These are phyloP conservation scores for Hypoxylon rickii DNA, from an alignment of 495 filamentous ascomycete genomes.

Conservation along the genomic window DNA sequence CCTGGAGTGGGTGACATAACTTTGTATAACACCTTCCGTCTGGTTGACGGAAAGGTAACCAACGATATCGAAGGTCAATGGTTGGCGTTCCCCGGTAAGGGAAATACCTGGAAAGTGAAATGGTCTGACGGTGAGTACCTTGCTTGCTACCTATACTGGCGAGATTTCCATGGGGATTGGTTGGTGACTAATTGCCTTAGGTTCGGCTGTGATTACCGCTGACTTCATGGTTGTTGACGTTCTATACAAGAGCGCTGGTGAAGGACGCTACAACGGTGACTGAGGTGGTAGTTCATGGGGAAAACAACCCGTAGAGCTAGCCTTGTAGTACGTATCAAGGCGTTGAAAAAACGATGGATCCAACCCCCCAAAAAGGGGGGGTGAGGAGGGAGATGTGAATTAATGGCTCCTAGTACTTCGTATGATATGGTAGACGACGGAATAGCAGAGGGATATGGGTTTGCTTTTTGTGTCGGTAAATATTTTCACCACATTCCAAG, in stretches of 20 bases:
- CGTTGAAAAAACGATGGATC: too few relatives aligned
- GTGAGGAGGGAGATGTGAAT: not conserved
- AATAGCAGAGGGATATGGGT: too few relatives aligned
- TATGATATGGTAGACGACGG: too few relatives aligned
- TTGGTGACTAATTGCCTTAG: constrained; percentile 19
- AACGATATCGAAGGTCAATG: constrained; percentile 41
- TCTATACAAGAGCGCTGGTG: constrained; percentile 36
- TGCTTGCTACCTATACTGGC: too few relatives aligned
- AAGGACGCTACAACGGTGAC: constrained; percentile 34
- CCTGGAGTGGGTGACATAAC: constrained; percentile 36
- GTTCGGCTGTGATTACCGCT: constrained; percentile 37
- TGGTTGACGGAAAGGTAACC: constrained; percentile 32
- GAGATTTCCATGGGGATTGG: not conserved
- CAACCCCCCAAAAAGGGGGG: not conserved
- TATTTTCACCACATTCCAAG: not conserved
- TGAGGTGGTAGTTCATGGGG: constrained; percentile 5
- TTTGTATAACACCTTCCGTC: constrained; percentile 42
- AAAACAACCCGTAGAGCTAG: too few relatives aligned
- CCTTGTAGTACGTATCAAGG: too few relatives aligned
- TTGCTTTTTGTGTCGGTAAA: too few relatives aligned
- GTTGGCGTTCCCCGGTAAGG: constrained; percentile 40
- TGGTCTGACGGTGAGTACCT: constrained; percentile 46
- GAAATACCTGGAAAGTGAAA: constrained; percentile 41
- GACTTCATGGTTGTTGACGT: constrained; percentile 45
- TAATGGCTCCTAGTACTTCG: too few relatives aligned